phyloP scores from a whole-genome alignment of 2,329 filamentous ascomycete genomes.

The Aspergillus brasiliensis region DNA sequence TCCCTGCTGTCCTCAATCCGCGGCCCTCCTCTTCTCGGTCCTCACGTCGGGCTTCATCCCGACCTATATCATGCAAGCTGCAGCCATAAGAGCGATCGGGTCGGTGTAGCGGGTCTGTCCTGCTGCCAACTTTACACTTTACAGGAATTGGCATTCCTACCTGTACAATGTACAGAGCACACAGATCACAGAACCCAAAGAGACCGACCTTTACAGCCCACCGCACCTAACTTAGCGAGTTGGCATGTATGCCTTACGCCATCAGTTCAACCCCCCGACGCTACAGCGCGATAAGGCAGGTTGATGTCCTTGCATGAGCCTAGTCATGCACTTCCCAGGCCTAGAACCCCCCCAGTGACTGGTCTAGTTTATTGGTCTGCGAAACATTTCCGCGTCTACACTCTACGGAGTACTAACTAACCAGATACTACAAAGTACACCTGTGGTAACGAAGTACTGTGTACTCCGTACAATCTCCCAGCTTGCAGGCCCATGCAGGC shows the following conservation, averaged over 20 bases:
- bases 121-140: background rate
- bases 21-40: too few species aligned
- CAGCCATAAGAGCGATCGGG: background rate
- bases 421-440: too few species aligned
- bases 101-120: constrained; percentile 1
- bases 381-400: background rate
- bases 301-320: background rate
- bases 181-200: too few species aligned
- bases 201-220: background rate
- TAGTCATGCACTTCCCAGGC: background rate
- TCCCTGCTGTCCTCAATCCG: background rate
- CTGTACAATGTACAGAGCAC: background rate
- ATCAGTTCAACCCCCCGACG: background rate
- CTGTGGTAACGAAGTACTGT: too few species aligned
- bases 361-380: background rate
- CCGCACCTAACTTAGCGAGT: background rate
- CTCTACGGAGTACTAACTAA: too few species aligned
- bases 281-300: constrained; percentile 3
- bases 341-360: background rate
- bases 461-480: background rate
- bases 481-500: background rate
- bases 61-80: background rate
- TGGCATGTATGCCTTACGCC: background rate
- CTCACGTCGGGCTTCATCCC: background rate
- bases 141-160: background rate